Percentiles rank a stretch among this genome's conserved stretches.
These are phyloP conservation scores for Heimioporus sp. DNA, from an alignment of 768 basidiomycete species.

Conservation along the genomic window DNA sequence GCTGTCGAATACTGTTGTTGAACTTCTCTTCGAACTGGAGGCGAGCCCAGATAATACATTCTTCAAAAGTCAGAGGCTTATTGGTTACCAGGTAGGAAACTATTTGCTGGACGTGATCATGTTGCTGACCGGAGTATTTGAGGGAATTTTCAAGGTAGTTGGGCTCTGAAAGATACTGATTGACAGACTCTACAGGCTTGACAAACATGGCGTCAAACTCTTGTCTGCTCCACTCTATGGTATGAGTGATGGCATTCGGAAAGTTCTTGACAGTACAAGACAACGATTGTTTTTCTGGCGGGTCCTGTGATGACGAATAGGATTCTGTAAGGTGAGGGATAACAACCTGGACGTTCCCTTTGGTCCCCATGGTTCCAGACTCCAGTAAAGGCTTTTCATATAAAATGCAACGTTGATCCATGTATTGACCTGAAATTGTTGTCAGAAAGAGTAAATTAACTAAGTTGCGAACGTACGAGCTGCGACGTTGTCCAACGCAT, in stretches of 20 bases:
- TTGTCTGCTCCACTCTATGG: conserved; percentile 97
- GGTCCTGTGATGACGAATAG: conserved; percentile 97
- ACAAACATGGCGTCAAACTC: conserved; percentile 93
- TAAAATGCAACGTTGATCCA: conserved; percentile 98
- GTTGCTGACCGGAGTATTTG: conserved; percentile 89
- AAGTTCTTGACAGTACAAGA: conserved; percentile 99
- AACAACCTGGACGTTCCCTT: conserved; percentile 95
- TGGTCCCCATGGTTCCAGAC: conserved; percentile 97
- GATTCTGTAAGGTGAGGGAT: conserved; percentile 94
- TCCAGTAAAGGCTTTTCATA: conserved; percentile 95
- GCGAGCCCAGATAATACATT: conserved; percentile 96
- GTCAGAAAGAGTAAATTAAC: neutral
- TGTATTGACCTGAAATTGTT: conserved; percentile 74
- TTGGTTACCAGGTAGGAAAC: conserved; percentile 85
- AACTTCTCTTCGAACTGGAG: conserved; percentile 94
- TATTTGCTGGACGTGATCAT: conserved; percentile 87
- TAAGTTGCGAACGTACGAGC: conserved; percentile 62
- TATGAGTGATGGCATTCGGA: conserved; percentile 96
- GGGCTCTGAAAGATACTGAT: conserved; percentile 94
- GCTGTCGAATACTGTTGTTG: conserved; percentile 88
- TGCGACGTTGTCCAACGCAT: conserved; percentile 95
- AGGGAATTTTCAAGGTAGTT: conserved; percentile 90
- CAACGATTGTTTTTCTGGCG: conserved; percentile 95
- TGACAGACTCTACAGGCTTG: conserved; percentile 91
- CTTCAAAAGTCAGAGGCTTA: conserved; percentile 93